A percentile compares a stretch with the other conserved stretches of the same genome.
Evolutionary conservation across 169 alveolate genomes (phyloP).

Genomic region (Eimeria brunetti): DNA sequence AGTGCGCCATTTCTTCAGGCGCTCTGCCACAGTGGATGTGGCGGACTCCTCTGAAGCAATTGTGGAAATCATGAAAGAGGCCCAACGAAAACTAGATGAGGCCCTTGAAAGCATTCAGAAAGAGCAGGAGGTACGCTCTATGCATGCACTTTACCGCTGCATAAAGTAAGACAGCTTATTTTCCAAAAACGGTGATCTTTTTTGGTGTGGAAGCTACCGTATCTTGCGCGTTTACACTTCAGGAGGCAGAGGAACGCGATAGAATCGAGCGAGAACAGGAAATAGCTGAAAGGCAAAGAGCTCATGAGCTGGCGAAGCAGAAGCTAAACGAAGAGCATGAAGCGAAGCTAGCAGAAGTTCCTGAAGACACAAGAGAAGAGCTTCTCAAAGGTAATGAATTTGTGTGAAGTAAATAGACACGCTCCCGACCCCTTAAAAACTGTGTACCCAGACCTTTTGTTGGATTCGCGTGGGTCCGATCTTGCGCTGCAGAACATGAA

Average conservation of each 20-base stretch:
- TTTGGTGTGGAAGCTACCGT: background rate
- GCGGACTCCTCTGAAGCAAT: constrained; percentile 12
- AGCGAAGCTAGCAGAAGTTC: constrained; percentile 29
- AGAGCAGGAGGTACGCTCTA: constrained; percentile 45
- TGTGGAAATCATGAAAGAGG: background rate
- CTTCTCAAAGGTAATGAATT: constrained; percentile 3
- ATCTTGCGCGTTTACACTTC: background rate
- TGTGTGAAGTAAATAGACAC: background rate
- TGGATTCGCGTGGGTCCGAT: background rate
- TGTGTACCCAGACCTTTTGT: background rate
- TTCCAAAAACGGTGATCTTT: background rate
- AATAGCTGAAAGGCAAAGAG: background rate
- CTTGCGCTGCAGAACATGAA: constrained; percentile 42
- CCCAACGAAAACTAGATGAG: constrained; percentile 35
- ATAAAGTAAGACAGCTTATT: background rate
- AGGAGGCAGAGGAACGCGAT: constrained; percentile 53
- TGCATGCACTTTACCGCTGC: background rate
- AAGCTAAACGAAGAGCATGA: constrained; percentile 41
- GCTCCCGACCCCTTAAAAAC: background rate
- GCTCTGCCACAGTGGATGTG: constrained; percentile 24
- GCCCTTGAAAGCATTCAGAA: constrained; percentile 46
- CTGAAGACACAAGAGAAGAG: constrained; percentile 23
- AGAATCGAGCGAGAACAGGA: constrained; percentile 23
- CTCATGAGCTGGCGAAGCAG: constrained; percentile 40
- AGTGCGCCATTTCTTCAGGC: constrained; percentile 40